These are phyloP conservation scores for Cutaneotrichosporon sp. DNA, from an alignment of 1,284 basidiomycete genomes.

Conservation along the genomic window DNA sequence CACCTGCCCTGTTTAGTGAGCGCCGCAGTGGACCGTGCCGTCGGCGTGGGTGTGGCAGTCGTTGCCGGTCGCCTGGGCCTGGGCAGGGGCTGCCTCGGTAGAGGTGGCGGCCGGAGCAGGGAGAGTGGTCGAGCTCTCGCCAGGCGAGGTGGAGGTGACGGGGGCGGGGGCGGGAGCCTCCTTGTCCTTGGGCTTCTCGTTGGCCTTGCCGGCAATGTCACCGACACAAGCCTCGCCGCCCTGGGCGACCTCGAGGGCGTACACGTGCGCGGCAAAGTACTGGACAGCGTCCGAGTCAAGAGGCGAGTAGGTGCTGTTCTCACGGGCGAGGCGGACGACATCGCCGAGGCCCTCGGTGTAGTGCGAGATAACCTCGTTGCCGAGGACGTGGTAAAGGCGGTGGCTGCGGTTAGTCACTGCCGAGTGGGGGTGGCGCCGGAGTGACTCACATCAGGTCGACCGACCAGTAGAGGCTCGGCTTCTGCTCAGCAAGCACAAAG, in stretches of 20 bases:
- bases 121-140: background rate
- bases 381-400: constrained; percentile 53
- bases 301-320: constrained; percentile 44
- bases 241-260: constrained; percentile 45
- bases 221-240: constrained; percentile 49
- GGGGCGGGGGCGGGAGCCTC: background rate
- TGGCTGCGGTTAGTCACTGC: constrained; percentile 32
- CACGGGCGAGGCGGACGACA: constrained; percentile 48
- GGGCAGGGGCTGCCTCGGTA: constrained; percentile 20
- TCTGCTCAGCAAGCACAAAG: constrained; percentile 42
- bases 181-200: background rate
- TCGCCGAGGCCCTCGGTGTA: constrained; percentile 47
- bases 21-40: constrained; percentile 26
- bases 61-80: background rate
- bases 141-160: constrained; percentile 14
- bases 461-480: constrained; percentile 47
- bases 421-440: too few species aligned
- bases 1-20: background rate
- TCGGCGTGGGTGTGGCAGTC: constrained; percentile 49
- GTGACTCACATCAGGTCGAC: constrained; percentile 49
- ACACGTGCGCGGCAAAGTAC: constrained; percentile 53
- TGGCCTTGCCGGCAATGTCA: constrained; percentile 13
- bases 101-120: constrained; percentile 5
- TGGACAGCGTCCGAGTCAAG: constrained; percentile 53
- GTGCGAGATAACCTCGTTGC: constrained; percentile 47